Evolutionary conservation across 768 basidiomycete species (phyloP), one percentile per base, ranked within the genome.

Genomic region (Leccinellum albellum): DNA sequence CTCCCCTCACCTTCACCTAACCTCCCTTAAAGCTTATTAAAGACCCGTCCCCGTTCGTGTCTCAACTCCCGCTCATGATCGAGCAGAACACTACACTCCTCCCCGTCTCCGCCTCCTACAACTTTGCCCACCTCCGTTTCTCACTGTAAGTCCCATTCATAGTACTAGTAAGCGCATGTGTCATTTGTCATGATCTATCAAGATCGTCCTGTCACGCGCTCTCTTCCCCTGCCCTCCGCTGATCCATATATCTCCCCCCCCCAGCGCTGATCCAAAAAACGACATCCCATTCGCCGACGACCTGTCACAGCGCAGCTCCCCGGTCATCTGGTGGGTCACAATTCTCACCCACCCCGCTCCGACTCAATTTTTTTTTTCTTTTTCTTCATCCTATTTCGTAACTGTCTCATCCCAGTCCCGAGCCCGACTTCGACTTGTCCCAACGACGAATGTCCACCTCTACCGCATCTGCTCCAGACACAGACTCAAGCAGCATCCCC

Each of bases 381-480:
- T 53, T 42, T 59, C 54, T 57, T 52, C 28, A 53, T 54, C n/a
- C n/a, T 35, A 50, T 60, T 57, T 58, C 42, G 53, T 50, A 40
- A 53, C 56, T 61, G 53, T 60, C 52, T 62, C 53, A 14, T 46
- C 14, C 49, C 68, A 79, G 76, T 65, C 65, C 75, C 58, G 75
- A 79, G 47, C 64, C 78, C 59, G 83, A 80, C 70, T 66, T 82
- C 61, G 83, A 83, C 72, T 84, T 87, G 47, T 31, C 66, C 58
- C 61, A 61, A 55, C 80, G 88, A 67, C 86, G 88, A 67, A 90
- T 91, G 89, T 90, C 89, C 72, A 79, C 81, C 70, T 88, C 86
- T 61, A 85, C 84, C 51, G 79, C 83, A 57, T 89, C 88, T 15
- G 78, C 80, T 15, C 79, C 85, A 37, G 87, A 88, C 74, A 76